A percentile compares a stretch with the other conserved stretches of the same genome.
These are phyloP conservation scores for Hysterium pulicare DNA, from an alignment of 2,329 filamentous ascomycete genomes.

Conservation along the genomic window DNA sequence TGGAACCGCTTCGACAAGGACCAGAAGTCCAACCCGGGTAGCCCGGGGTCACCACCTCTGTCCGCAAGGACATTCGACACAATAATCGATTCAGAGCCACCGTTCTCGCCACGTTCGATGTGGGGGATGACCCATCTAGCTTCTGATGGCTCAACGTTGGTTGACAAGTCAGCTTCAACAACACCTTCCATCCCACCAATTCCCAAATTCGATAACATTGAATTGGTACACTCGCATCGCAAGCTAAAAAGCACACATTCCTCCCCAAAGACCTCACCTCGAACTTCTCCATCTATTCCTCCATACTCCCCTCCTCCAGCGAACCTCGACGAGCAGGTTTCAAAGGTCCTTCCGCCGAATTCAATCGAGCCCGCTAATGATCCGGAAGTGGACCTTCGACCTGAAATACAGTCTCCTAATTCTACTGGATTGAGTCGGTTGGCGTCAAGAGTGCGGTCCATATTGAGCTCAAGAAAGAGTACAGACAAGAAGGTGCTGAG, in stretches of 20 bases:
- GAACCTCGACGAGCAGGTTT: not conserved
- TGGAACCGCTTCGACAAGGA: conserved; percentile 20
- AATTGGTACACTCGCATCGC: conserved; percentile 1
- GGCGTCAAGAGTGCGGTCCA: not conserved
- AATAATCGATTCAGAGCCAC: conserved; percentile 34
- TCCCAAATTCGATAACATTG: conserved; percentile 4
- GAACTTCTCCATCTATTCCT: not conserved
- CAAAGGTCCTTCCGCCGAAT: not conserved
- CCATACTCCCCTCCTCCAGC: not conserved
- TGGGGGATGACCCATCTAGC: not conserved
- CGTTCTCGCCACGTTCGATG: not conserved
- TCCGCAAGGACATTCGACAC: conserved; percentile 34
- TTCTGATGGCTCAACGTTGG: not conserved
- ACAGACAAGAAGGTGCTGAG: conserved; percentile 5
- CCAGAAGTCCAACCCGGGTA: not conserved
- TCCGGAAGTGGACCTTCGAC: not conserved
- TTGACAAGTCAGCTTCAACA: conserved; percentile 7
- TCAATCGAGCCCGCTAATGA: not conserved
- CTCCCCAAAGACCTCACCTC: not conserved
- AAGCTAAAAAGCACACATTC: not conserved
- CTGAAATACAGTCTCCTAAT: not conserved
- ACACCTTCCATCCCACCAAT: not conserved
- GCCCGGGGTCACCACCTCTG: conserved; percentile 32
- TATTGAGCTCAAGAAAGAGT: not conserved
- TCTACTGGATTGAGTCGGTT: not conserved